Evolutionary conservation across 2,329 filamentous ascomycete species (phyloP).

Genomic region (Penicillium sp.): DNA sequence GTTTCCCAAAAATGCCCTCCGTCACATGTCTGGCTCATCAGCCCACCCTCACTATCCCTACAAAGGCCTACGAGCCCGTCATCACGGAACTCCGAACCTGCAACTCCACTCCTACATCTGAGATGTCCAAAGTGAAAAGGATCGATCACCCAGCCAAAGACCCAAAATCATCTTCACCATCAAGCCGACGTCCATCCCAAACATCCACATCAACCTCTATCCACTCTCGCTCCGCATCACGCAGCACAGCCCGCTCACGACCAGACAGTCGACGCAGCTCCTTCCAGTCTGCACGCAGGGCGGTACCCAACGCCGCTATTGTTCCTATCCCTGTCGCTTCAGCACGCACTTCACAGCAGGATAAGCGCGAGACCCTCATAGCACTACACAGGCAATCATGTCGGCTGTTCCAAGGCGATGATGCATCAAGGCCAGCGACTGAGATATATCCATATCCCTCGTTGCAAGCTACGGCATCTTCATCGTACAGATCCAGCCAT

Average conservation of each 20-base stretch:
- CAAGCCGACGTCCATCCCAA: conserved; percentile 18
- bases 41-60: conserved; percentile 10
- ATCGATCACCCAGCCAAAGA: conserved; percentile 13
- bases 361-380: conserved; percentile 36
- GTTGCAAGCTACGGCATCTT: conserved; percentile 10
- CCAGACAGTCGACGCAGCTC: conserved; percentile 30
- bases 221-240: conserved; percentile 34
- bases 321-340: conserved; percentile 27
- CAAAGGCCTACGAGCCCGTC: conserved; percentile 13
- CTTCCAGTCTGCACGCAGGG: conserved; percentile 29
- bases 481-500: conserved; percentile 8
- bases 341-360: conserved; percentile 18
- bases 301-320: conserved; percentile 24
- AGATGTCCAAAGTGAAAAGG: conserved; percentile 19
- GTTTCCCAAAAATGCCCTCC: conserved; percentile 20
- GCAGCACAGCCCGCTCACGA: conserved; percentile 32
- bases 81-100: conserved; percentile 18
- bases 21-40: conserved; percentile 30
- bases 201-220: conserved; percentile 33
- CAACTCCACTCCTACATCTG: conserved; percentile 6
- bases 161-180: conserved; percentile 13
- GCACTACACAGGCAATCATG: conserved; percentile 42
- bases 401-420: conserved; percentile 37
- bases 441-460: conserved; percentile 4
- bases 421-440: conserved; percentile 5